These are phyloP conservation scores for Royoungia palumana DNA, from an alignment of 768 basidiomycete species.

Conservation along the genomic window DNA sequence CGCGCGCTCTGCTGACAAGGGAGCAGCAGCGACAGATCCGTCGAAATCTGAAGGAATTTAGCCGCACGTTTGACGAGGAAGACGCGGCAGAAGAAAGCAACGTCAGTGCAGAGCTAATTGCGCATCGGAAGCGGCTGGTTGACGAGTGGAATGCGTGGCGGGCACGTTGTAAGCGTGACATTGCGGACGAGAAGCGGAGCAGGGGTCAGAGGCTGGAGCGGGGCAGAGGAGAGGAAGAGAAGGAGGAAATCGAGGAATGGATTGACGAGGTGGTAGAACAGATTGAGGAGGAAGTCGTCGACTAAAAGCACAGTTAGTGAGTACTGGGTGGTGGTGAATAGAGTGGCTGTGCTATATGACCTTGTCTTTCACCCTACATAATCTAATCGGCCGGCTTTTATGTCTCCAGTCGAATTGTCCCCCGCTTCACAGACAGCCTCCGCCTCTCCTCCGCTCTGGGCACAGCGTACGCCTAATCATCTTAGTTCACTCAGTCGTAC, in stretches of 20 bases:
- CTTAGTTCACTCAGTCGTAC: background rate
- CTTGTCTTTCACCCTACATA: background rate
- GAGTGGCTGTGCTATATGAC: constrained; percentile 24
- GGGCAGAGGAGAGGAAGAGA: constrained; percentile 51
- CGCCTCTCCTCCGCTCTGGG: constrained; percentile 66
- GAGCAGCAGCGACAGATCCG: constrained; percentile 86
- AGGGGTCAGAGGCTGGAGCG: constrained; percentile 33
- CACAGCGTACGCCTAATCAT: constrained; percentile 51
- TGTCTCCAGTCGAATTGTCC: constrained; percentile 29
- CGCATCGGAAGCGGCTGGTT: constrained; percentile 84
- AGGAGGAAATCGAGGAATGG: constrained; percentile 93
- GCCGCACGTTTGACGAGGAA: constrained; percentile 91
- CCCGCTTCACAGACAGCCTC: constrained; percentile 29
- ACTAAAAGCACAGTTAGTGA: constrained; percentile 35
- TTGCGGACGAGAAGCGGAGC: constrained; percentile 52
- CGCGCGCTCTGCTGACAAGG: constrained; percentile 78
- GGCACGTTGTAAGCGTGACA: constrained; percentile 59
- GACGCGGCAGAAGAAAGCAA: constrained; percentile 94
- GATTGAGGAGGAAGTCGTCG: constrained; percentile 75
- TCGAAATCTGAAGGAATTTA: constrained; percentile 88
- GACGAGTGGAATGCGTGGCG: constrained; percentile 99
- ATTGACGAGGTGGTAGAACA: constrained; percentile 92
- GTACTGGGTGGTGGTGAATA: no score
- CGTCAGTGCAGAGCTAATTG: constrained; percentile 90
- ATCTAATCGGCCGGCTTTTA: constrained; percentile 25